These are phyloP conservation scores for Botryotinia narcissicola DNA, from an alignment of 2,329 filamentous ascomycete genomes.

Conservation along the genomic window DNA sequence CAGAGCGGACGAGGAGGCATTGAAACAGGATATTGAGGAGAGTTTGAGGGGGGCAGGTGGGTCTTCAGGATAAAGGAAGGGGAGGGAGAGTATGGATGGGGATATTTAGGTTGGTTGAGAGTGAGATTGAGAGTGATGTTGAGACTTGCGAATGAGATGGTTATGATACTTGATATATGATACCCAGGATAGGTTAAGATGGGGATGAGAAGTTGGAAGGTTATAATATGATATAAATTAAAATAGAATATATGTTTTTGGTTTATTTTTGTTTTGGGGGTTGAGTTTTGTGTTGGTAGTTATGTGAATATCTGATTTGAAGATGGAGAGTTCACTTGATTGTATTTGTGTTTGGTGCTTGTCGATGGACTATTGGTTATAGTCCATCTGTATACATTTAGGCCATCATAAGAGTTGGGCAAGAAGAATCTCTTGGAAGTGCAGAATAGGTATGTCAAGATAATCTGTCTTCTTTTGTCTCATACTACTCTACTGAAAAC, in stretches of 20 bases:
- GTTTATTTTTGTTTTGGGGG: not conserved
- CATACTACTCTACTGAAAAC: not conserved
- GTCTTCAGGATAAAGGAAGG: not conserved
- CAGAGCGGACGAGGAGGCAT: slow-evolving; percentile 54
- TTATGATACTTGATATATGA: not conserved
- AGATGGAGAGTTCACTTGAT: too few species aligned
- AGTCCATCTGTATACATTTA: too few species aligned
- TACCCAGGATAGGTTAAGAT: not conserved
- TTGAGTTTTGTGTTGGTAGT: too few species aligned
- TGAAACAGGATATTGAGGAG: slow-evolving; percentile 54
- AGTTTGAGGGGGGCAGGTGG: slow-evolving; percentile 46
- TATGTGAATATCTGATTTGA: too few species aligned
- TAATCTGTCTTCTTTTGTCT: rapidly evolving
- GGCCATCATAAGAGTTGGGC: too few species aligned
- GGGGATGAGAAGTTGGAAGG: not conserved
- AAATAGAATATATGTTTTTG: not conserved
- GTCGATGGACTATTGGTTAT: too few species aligned
- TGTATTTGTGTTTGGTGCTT: too few species aligned
- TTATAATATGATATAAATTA: not conserved
- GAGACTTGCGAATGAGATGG: not conserved
- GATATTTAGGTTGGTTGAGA: not conserved
- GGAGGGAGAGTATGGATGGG: not conserved
- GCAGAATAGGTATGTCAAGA: not conserved
- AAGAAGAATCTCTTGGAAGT: too few species aligned
- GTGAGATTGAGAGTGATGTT: too few species aligned